These are phyloP conservation scores for Ustilago shanxiensis DNA, from an alignment of 1,284 basidiomycete genomes.

Conservation along the genomic window DNA sequence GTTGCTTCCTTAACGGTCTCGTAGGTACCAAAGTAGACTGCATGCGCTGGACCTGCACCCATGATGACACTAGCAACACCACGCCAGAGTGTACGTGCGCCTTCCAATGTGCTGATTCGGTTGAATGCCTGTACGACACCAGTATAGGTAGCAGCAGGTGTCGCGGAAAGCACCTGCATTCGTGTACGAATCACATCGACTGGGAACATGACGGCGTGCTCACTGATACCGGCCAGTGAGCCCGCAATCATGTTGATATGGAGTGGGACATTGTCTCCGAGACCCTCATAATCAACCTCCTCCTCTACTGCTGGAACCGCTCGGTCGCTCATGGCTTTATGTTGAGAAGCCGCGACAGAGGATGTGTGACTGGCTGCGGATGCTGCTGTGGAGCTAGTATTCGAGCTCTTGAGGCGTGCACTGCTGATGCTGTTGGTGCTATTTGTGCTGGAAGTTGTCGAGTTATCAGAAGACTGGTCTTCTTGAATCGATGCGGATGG, in stretches of 20 bases:
- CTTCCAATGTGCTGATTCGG: slow-evolving; percentile 92
- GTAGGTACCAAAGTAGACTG: slow-evolving; percentile 96
- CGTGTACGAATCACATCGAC: slow-evolving; percentile 99
- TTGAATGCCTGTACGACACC: slow-evolving; percentile 88
- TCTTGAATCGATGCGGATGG: slow-evolving; percentile 31
- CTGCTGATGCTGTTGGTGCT: not conserved
- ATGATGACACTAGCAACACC: slow-evolving; percentile 97
- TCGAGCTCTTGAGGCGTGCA: not conserved
- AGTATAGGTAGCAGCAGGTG: slow-evolving; percentile 86
- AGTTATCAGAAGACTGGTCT: not conserved
- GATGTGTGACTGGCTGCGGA: not conserved
- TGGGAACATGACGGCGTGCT: slow-evolving; percentile 99
- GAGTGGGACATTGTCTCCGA: slow-evolving; percentile 63
- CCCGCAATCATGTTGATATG: slow-evolving; percentile 95
- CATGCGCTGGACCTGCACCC: slow-evolving; percentile 97
- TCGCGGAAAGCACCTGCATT: slow-evolving; percentile 92
- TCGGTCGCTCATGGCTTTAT: slow-evolving; percentile 41
- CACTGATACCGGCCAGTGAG: slow-evolving; percentile 95
- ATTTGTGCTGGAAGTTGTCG: slow-evolving; percentile 6
- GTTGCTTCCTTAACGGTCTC: slow-evolving; percentile 93
- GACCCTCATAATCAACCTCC: slow-evolving; percentile 69
- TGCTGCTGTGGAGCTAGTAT: not conserved
- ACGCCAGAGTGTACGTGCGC: slow-evolving; percentile 89
- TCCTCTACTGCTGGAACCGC: slow-evolving; percentile 52
- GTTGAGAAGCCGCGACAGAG: slow-evolving; percentile 3